Conservation (phyloP, 495 filamentous ascomycete species). For the Aspergillus heteromorphus region DNA sequence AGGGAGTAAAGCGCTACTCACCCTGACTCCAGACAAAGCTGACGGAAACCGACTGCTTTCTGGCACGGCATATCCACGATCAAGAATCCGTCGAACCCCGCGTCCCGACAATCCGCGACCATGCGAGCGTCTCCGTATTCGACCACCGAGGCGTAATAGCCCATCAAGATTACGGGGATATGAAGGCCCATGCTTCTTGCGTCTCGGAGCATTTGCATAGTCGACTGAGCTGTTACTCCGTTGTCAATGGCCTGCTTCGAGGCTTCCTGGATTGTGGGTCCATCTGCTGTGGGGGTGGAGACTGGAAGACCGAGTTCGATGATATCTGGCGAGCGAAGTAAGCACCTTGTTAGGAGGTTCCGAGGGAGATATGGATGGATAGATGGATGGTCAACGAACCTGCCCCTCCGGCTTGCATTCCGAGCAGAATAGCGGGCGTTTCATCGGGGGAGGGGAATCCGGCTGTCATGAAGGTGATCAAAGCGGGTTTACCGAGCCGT, state of each 20-base stretch:
- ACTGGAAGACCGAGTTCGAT: conserved; percentile 63
- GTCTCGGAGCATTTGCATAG: conserved; percentile 65
- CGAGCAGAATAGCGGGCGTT: conserved; percentile 69
- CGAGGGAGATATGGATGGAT: no score
- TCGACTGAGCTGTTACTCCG: conserved; percentile 65
- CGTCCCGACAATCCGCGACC: conserved; percentile 65
- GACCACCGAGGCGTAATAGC: conserved; percentile 84
- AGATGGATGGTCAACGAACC: conserved; percentile 44
- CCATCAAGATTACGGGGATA: conserved; percentile 79
- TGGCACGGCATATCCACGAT: conserved; percentile 84
- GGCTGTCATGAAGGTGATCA: conserved; percentile 87
- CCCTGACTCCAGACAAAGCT: conserved; percentile 46
- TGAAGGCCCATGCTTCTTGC: conserved; percentile 63
- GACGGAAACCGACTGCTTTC: conserved; percentile 77
- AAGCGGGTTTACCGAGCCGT: conserved; percentile 46
- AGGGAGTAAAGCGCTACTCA: no score
- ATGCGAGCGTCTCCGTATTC: conserved; percentile 78
- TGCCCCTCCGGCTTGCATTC: conserved; percentile 80
- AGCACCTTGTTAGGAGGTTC: no score
- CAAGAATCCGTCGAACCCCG: conserved; percentile 84
- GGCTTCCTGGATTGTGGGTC: conserved; percentile 75
- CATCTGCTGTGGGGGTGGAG: conserved; percentile 86
- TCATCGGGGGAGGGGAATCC: conserved; percentile 68
- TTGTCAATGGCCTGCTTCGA: conserved; percentile 73
- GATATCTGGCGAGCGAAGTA: no score